Evolutionary conservation across 2,329 filamentous ascomycete species (phyloP).

Genomic region (Aspergillus pseudoglaucus): DNA sequence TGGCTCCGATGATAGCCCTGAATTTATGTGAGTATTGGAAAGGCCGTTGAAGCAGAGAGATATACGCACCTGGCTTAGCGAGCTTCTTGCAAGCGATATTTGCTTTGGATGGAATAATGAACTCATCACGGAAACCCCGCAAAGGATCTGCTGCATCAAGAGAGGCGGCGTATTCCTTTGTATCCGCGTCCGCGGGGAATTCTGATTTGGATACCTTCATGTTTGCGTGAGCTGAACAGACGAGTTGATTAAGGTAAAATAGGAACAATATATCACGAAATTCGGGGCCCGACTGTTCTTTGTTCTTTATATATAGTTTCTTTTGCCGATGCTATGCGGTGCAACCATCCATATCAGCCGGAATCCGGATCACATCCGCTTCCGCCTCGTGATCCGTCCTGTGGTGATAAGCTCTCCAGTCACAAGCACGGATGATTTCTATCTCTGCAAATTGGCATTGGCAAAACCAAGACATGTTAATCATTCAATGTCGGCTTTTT

Average conservation of each 20-base stretch:
- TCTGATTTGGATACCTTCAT: constrained; percentile 15
- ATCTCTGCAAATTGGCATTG: too few species aligned
- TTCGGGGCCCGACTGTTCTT: too few species aligned
- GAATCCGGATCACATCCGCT: constrained; percentile 21
- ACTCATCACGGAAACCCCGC: constrained; percentile 59
- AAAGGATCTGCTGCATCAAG: constrained; percentile 58
- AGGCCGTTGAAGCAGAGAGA: neutral
- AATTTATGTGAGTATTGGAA: neutral
- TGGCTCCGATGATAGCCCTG: constrained; percentile 30
- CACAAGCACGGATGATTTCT: too few species aligned
- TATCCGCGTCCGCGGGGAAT: constrained; percentile 26
- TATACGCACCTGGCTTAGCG: constrained; percentile 27
- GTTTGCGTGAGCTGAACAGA: neutral
- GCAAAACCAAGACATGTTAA: too few species aligned
- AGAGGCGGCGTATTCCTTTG: constrained; percentile 34
- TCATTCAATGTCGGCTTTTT: too few species aligned
- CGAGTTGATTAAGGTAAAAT: constrained; percentile 6
- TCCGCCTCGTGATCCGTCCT: constrained; percentile 7
- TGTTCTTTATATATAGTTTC: too few species aligned
- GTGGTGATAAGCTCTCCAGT: neutral
- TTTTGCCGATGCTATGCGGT: neutral
- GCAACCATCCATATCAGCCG: constrained; percentile 1
- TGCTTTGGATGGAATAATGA: constrained; percentile 67
- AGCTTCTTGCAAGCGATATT: constrained; percentile 63
- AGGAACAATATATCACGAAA: neutral